Base-by-base conservation (phyloP, 2,329 filamentous ascomycete genomes). In the Colletotrichum tanaceti region DNA sequence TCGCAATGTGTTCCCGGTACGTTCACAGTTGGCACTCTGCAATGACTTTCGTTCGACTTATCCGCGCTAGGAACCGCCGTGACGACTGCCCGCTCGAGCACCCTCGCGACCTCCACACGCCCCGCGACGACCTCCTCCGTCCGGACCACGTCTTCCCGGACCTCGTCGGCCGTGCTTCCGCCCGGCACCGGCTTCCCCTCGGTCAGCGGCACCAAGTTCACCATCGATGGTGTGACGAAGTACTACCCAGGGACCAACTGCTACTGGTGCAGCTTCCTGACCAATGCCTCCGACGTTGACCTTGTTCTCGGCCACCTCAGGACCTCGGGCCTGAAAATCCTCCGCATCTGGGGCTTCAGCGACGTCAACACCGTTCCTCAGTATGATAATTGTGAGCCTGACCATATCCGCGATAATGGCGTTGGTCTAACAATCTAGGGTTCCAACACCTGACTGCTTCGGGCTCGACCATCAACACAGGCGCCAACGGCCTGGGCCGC, bases 271-370 rank as follows among this genome's bases (percentile, higher is more conserved):
- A 79, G 80, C 14, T 86, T 87, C 75, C 75, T 87, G 54, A 84
- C 80, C 71, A 84, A 85, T 70, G 80, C 87, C 68, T 80, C 78
- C 16, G 88, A 90, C 73, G 83, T 90, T 38, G 86, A 90, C 72
- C 77, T 79, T n/a, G 79, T 82, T 16, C 77, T 87, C 59, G 77
- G 81, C 68, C 81, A 87, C 72, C 74, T 89, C 18, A 74, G 79
- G 58, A 71, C 77, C 39, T 83, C 86, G 2, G 86, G 86, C 0
- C 82, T 85, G 68, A 87, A 86, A 75, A 84, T 89, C 65, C 78
- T 89, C 10, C 81, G 87, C n/a, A 79, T 89, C 64, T 89, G 87
- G 87, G 87, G 87, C 9, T 89, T 89, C 80, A 88, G 87, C 77
- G 86, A 88, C 70, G 85, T 87, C 28, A 86, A 79, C 13, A 72